Conservation (phyloP, 306 rosid species). For the Herpetospermum pedunculosum region DNA sequence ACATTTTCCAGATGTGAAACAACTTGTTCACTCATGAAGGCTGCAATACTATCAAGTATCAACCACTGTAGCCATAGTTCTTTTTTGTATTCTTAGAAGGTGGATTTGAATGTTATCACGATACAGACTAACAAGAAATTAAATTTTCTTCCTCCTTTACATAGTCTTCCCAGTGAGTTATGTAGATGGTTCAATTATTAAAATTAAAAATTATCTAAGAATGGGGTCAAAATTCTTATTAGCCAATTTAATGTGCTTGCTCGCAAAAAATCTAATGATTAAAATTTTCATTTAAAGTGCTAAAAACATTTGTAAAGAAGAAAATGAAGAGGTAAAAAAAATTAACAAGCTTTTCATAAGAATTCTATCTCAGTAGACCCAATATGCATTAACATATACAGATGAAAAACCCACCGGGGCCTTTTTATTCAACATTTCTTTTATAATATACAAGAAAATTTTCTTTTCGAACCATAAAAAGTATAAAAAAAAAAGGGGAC, state of each 20-base stretch:
- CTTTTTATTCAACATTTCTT: not conserved
- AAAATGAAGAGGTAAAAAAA: not conserved
- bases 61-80: not conserved
- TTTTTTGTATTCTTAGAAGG: not conserved
- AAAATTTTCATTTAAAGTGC: not conserved
- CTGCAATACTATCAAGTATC: not conserved
- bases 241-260: not conserved
- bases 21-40: not conserved
- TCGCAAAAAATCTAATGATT: not conserved
- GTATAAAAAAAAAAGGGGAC: not conserved
- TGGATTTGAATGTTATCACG: not conserved
- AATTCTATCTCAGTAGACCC: not conserved
- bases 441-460: not conserved
- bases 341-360: not conserved
- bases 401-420: not conserved
- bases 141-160: not conserved
- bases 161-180: not conserved
- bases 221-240: not conserved
- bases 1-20: not conserved
- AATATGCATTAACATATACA: not conserved
- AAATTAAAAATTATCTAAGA: not conserved
- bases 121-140: not conserved
- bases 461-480: not conserved
- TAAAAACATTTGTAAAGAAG: not conserved
- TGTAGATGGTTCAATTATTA: not conserved